Conservation (phyloP, 2,329 filamentous ascomycete species). For the Penicillium rolfsii region DNA sequence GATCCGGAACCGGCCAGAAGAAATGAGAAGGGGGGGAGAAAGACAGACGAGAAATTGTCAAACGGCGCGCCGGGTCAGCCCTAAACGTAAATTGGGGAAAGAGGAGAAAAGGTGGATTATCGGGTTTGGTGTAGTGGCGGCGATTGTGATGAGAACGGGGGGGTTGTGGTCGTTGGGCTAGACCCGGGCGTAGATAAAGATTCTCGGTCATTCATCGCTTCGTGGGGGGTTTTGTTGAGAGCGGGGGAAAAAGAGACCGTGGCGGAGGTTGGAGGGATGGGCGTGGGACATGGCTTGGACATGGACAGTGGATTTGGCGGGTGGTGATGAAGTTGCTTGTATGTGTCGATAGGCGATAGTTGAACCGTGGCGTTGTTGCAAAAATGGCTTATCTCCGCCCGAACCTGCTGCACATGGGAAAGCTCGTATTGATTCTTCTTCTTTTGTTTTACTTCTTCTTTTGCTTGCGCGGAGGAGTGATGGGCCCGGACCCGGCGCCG, state of each 20-base stretch:
- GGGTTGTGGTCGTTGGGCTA: slow-evolving; percentile 12
- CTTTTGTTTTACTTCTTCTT: slow-evolving; percentile 64
- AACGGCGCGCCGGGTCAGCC: slow-evolving; percentile 8
- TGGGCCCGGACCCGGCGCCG: slow-evolving; percentile 58
- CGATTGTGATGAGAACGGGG: slow-evolving; percentile 10
- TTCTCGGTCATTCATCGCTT: slow-evolving; percentile 34
- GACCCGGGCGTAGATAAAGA: slow-evolving; percentile 25
- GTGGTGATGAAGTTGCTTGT: slow-evolving; percentile 12
- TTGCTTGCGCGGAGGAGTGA: slow-evolving; percentile 72
- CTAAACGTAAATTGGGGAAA: slow-evolving; percentile 14
- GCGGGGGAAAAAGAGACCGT: slow-evolving; percentile 24
- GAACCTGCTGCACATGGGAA: slow-evolving; percentile 81
- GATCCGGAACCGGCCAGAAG: slow-evolving; percentile 12
- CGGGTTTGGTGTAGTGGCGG: slow-evolving; percentile 9
- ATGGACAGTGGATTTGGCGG: slow-evolving; percentile 4
- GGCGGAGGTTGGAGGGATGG: slow-evolving; percentile 26
- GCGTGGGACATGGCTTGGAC: slow-evolving; percentile 11
- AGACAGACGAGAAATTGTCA: slow-evolving; percentile 6
- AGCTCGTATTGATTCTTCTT: slow-evolving; percentile 72
- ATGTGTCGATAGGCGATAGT: slow-evolving; percentile 8
- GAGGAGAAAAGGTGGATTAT: slow-evolving; percentile 17
- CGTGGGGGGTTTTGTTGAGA: slow-evolving; percentile 17
- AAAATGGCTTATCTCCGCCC: slow-evolving; percentile 76
- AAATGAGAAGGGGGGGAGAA: not conserved
- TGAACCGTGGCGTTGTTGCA: slow-evolving; percentile 6